Percentiles rank a stretch among this genome's conserved stretches.
Evolutionary conservation across 768 basidiomycete species (phyloP).

Genomic region (Leccinum variicolor): DNA sequence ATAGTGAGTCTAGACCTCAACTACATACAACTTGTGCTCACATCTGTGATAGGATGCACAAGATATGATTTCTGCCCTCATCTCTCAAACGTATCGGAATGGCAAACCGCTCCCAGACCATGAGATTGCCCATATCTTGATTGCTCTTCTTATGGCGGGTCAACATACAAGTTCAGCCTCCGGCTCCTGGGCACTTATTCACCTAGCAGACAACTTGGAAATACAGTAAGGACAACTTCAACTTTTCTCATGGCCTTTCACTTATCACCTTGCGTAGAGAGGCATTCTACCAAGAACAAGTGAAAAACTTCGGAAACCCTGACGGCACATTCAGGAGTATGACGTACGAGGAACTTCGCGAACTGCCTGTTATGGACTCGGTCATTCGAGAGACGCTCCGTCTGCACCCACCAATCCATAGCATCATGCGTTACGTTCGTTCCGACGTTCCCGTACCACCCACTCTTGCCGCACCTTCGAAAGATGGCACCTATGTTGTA

Average conservation of each 20-base stretch:
- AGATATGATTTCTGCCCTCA: slow-evolving; percentile 91
- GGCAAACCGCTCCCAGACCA: slow-evolving; percentile 78
- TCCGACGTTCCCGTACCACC: slow-evolving; percentile 80
- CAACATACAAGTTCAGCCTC: slow-evolving; percentile 97
- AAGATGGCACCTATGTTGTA: slow-evolving; percentile 74
- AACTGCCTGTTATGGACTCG: slow-evolving; percentile 80
- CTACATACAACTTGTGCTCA: not conserved
- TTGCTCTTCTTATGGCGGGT: slow-evolving; percentile 98
- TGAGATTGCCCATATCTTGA: slow-evolving; percentile 98
- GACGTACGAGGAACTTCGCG: slow-evolving; percentile 82
- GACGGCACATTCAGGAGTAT: slow-evolving; percentile 79
- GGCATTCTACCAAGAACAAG: slow-evolving; percentile 86
- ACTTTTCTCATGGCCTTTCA: not conserved
- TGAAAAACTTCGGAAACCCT: slow-evolving; percentile 71
- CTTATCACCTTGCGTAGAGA: slow-evolving; percentile 45
- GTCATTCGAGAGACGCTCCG: slow-evolving; percentile 93
- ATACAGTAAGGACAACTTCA: slow-evolving; percentile 55
- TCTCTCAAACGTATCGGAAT: slow-evolving; percentile 78
- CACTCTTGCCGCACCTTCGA: slow-evolving; percentile 73
- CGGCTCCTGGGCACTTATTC: slow-evolving; percentile 86
- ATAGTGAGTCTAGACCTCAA: slow-evolving; percentile 32
- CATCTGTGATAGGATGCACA: slow-evolving; percentile 53
- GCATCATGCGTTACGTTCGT: slow-evolving; percentile 89
- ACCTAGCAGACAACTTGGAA: slow-evolving; percentile 73
- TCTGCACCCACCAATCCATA: slow-evolving; percentile 94